Percentiles rank a stretch among this genome's conserved stretches.
Conservation (phyloP, 352 stramenopile genomes). For the Globisporangium alternatum region DNA sequence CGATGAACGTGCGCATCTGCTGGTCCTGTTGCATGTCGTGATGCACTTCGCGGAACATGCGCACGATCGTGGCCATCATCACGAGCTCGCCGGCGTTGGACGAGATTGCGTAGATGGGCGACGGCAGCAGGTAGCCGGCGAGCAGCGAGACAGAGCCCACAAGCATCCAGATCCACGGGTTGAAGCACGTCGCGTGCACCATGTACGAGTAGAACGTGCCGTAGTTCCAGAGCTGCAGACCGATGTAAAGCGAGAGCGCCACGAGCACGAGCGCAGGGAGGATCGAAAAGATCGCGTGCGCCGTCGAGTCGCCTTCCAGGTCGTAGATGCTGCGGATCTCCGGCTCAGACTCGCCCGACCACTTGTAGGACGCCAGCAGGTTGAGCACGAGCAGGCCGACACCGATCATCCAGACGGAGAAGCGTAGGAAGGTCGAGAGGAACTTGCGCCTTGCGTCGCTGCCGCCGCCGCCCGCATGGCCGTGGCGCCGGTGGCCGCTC, state of each 20-base stretch:
- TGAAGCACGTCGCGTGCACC: slow-evolving; percentile 82
- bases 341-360: slow-evolving; percentile 31
- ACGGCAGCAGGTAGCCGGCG: slow-evolving; percentile 71
- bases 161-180: slow-evolving; percentile 88
- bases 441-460: slow-evolving; percentile 21
- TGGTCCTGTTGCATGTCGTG: slow-evolving; percentile 79
- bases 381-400: slow-evolving; percentile 63
- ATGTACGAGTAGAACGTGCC: slow-evolving; percentile 85
- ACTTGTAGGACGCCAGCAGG: slow-evolving; percentile 67
- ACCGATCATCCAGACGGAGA: slow-evolving; percentile 67
- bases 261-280: slow-evolving; percentile 70
- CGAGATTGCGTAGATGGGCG: slow-evolving; percentile 63
- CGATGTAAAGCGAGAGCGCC: slow-evolving; percentile 66
- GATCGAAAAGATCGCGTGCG: slow-evolving; percentile 56
- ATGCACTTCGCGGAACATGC: slow-evolving; percentile 85
- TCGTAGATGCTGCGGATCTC: slow-evolving; percentile 74
- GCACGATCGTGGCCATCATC: slow-evolving; percentile 79
- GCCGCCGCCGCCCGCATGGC: slow-evolving; percentile 17
- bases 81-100: slow-evolving; percentile 74
- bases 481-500: slow-evolving; percentile 49
- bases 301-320: slow-evolving; percentile 55
- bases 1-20: slow-evolving; percentile 74
- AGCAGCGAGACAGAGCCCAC: slow-evolving; percentile 69
- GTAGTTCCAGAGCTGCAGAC: slow-evolving; percentile 80
- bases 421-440: slow-evolving; percentile 61